Conservation (phyloP, 1,284 basidiomycete species). For the Blastosporella zonata region DNA sequence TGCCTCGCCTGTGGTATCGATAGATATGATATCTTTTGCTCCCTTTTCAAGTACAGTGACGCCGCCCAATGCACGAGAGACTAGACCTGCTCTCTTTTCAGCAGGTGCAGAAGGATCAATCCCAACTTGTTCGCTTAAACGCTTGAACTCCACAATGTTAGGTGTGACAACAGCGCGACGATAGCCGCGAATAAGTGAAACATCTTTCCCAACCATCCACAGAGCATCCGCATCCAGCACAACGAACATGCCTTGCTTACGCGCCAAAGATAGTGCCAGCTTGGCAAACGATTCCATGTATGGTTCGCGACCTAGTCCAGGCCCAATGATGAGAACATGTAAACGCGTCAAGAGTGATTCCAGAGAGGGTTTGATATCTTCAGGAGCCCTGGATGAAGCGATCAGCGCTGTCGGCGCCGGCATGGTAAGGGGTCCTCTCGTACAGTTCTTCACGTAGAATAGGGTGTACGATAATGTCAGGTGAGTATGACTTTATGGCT, state of each 20-base stretch:
- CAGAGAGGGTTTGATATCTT: constrained; percentile 56
- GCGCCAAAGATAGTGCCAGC: constrained; percentile 52
- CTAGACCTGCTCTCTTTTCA: constrained; percentile 50
- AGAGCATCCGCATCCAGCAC: constrained; percentile 94
- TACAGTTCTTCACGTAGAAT: constrained; percentile 67
- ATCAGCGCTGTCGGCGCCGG: background rate
- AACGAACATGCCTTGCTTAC: constrained; percentile 71
- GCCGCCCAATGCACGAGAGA: constrained; percentile 79
- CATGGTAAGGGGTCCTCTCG: constrained; percentile 17
- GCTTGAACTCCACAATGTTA: constrained; percentile 91
- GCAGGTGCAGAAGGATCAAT: constrained; percentile 48
- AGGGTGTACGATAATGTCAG: constrained; percentile 95
- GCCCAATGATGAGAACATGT: constrained; percentile 91
- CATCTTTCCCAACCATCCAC: constrained; percentile 75
- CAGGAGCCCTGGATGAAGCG: constrained; percentile 36
- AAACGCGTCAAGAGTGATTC: constrained; percentile 77
- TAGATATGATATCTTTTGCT: constrained; percentile 63
- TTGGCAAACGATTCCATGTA: constrained; percentile 85
- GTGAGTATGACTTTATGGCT: constrained; percentile 94
- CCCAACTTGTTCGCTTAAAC: constrained; percentile 75
- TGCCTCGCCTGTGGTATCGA: constrained; percentile 56
- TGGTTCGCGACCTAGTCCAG: constrained; percentile 85
- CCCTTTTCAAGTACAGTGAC: constrained; percentile 95
- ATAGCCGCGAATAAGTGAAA: constrained; percentile 77
- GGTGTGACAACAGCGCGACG: constrained; percentile 84